Conservation (phyloP, 73 alveolate genomes). For the Paramecium sonneborni region DNA sequence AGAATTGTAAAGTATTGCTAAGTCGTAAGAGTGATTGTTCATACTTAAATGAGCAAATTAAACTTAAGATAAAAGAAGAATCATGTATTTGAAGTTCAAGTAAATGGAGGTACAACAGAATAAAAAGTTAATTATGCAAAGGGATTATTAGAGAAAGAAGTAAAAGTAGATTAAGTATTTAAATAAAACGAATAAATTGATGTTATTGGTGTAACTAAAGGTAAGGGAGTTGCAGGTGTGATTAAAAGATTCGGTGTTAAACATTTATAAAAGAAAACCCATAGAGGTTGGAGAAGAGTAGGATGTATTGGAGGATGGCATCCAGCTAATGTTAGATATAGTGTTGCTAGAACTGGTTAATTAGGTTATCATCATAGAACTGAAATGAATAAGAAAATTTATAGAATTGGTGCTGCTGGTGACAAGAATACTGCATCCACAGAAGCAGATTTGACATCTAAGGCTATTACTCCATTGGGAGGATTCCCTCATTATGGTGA, state of each 20-base stretch:
- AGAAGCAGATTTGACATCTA: conserved; percentile 97
- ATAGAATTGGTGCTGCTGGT: conserved; percentile 97
- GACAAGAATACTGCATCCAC: conserved; percentile 97
- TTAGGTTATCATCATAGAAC: conserved; percentile 99
- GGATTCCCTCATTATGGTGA: conserved; percentile 99
- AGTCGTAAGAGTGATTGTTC: conserved; percentile 98
- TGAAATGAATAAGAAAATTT: conserved; percentile 98
- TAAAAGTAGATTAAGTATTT: conserved; percentile 95
- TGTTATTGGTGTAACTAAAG: conserved; percentile 98
- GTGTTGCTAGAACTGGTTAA: conserved; percentile 99
- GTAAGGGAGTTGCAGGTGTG: conserved; percentile 99
- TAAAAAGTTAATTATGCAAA: conserved; percentile 93
- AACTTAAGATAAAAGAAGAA: conserved; percentile 97
- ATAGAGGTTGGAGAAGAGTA: conserved; percentile 99
- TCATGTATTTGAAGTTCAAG: conserved; percentile 99
- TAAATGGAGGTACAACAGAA: conserved; percentile 98
- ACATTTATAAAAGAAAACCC: conserved; percentile 98
- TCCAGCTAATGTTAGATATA: conserved; percentile 99
- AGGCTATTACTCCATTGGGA: conserved; percentile 99
- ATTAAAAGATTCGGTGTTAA: conserved; percentile 99
- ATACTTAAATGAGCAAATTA: conserved; percentile 96
- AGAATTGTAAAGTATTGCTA: conserved; percentile 92
- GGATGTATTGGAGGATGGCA: conserved; percentile 99
- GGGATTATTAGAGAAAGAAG: conserved; percentile 96
- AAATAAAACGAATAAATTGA: conserved; percentile 97